Conservation (phyloP, 2,329 filamentous ascomycete species). For the Aspergillus quadricinctus region DNA sequence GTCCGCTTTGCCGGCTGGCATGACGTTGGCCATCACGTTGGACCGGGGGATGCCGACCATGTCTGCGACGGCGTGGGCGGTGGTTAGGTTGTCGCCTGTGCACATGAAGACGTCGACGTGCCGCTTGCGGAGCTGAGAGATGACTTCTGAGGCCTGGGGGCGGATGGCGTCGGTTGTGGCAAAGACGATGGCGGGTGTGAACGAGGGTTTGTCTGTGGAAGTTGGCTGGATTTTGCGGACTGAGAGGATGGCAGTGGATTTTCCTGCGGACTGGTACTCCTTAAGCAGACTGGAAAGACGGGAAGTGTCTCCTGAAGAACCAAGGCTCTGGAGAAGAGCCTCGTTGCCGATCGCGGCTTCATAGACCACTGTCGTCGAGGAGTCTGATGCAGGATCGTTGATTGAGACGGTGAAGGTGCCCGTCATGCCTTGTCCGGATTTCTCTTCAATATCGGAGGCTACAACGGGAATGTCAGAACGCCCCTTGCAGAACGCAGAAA, state of each 20-base stretch:
- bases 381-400: constrained; percentile 9
- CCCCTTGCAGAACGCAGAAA: constrained; percentile 46
- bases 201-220: constrained; percentile 16
- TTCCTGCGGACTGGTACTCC: constrained; percentile 39
- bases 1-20: constrained; percentile 70
- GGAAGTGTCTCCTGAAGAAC: constrained; percentile 29
- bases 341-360: constrained; percentile 57
- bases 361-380: constrained; percentile 26
- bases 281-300: constrained; percentile 33
- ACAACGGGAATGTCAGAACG: constrained; percentile 22
- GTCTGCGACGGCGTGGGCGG: constrained; percentile 71
- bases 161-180: constrained; percentile 79
- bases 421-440: constrained; percentile 55
- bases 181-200: constrained; percentile 59
- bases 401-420: constrained; percentile 44
- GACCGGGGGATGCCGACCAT: constrained; percentile 67
- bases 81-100: constrained; percentile 84
- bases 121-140: constrained; percentile 59
- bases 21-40: constrained; percentile 81
- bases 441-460: constrained; percentile 47
- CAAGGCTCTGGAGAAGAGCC: constrained; percentile 40
- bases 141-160: constrained; percentile 62
- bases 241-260: constrained; percentile 44
- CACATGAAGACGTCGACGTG: constrained; percentile 84
- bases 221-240: constrained; percentile 26